These are phyloP conservation scores for Tolypocladium sp. DNA, from an alignment of 2,329 filamentous ascomycete species.

Conservation along the genomic window DNA sequence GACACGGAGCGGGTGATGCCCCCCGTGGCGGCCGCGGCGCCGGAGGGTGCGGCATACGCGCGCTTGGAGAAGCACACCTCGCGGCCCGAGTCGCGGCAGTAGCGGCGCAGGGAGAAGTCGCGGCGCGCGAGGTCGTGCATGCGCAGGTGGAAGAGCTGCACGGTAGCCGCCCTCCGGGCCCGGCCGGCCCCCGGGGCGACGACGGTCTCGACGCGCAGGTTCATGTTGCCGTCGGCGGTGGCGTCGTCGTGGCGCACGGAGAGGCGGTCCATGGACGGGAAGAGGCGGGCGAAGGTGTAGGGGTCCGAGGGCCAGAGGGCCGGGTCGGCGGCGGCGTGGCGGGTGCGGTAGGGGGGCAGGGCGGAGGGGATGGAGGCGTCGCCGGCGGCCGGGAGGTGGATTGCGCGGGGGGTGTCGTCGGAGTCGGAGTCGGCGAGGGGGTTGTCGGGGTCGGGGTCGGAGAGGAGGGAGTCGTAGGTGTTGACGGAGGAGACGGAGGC, in stretches of 20 bases:
- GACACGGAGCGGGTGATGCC: conserved; percentile 22
- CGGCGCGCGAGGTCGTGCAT: conserved; percentile 86
- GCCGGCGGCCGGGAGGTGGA: conserved; percentile 11
- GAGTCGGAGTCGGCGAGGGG: conserved; percentile 14
- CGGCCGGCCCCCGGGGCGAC: conserved; percentile 50
- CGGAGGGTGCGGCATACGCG: conserved; percentile 38
- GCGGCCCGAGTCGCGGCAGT: conserved; percentile 85
- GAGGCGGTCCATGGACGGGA: conserved; percentile 74
- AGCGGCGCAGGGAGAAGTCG: conserved; percentile 83
- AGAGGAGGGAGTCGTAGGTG: conserved; percentile 69
- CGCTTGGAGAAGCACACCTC: conserved; percentile 83
- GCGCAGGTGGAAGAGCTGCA: conserved; percentile 81
- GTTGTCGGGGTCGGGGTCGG: conserved; percentile 20
- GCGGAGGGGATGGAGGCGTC: conserved; percentile 29
- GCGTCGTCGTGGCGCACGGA: conserved; percentile 85
- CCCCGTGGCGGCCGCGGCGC: not conserved
- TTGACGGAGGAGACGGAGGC: conserved; percentile 50
- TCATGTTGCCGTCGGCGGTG: conserved; percentile 91
- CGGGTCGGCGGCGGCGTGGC: conserved; percentile 43
- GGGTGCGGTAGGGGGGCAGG: conserved; percentile 51
- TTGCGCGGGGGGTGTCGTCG: conserved; percentile 1
- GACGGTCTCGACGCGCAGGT: conserved; percentile 78
- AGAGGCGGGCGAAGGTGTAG: conserved; percentile 72
- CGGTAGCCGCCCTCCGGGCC: conserved; percentile 7
- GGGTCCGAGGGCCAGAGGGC: conserved; percentile 70